A percentile compares a stretch with the other conserved stretches of the same genome.
Evolutionary conservation across 768 basidiomycete genomes (phyloP).

Genomic region (Termitomyces sp.): DNA sequence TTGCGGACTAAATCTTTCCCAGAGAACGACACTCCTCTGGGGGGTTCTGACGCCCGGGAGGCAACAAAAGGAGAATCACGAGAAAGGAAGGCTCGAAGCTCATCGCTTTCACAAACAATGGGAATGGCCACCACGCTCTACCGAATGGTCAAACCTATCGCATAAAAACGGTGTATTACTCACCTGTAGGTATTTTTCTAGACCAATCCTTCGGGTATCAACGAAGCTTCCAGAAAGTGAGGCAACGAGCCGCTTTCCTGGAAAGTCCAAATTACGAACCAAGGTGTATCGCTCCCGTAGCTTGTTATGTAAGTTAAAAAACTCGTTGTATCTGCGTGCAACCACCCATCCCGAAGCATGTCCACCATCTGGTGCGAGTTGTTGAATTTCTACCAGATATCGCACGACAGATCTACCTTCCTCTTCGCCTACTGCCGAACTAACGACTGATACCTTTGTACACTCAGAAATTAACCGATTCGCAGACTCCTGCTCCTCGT

Average conservation of each 20-base stretch:
- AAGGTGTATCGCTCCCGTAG: constrained; percentile 68
- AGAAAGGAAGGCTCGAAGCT: constrained; percentile 81
- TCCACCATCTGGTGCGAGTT: constrained; percentile 71
- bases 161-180: constrained; percentile 14
- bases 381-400: constrained; percentile 90
- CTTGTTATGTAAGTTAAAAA: constrained; percentile 82
- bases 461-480: constrained; percentile 81
- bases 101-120: constrained; percentile 73
- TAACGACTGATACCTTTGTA: constrained; percentile 81
- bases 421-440: constrained; percentile 76
- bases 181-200: constrained; percentile 93
- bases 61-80: constrained; percentile 81
- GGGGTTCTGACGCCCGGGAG: constrained; percentile 32
- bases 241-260: constrained; percentile 88
- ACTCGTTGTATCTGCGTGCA: constrained; percentile 92
- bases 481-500: constrained; percentile 90
- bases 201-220: constrained; percentile 66
- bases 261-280: constrained; percentile 78
- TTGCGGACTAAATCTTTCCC: constrained; percentile 77
- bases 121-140: constrained; percentile 73
- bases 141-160: background rate
- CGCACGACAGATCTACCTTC: constrained; percentile 87
- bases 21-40: constrained; percentile 49
- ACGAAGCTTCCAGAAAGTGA: constrained; percentile 85
- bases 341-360: constrained; percentile 90